Conservation (phyloP, 106 monocot genomes). For the Phalaenopsis equestris region DNA sequence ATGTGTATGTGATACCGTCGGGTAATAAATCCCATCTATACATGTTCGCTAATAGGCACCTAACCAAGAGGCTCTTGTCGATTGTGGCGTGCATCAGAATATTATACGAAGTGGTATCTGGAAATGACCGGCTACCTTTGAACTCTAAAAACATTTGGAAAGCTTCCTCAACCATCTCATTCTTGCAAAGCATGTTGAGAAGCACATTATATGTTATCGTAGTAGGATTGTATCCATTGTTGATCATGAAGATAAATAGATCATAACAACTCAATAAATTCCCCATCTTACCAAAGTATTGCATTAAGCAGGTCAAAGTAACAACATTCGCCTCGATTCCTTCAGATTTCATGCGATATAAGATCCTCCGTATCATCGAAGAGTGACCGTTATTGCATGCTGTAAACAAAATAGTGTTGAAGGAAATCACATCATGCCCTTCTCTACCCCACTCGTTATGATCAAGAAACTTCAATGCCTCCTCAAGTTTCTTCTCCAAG, state of each 20-base stretch:
- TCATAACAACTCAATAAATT: slow-evolving; percentile 9
- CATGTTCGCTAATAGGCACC: slow-evolving; percentile 29
- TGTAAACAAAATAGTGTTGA: slow-evolving; percentile 44
- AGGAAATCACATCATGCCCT: slow-evolving; percentile 39
- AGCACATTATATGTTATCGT: slow-evolving; percentile 35
- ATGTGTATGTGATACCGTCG: slow-evolving; percentile 36
- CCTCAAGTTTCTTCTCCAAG: slow-evolving; percentile 25
- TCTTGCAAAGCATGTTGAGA: slow-evolving; percentile 33
- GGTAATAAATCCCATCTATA: slow-evolving; percentile 20
- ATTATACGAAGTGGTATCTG: slow-evolving; percentile 51
- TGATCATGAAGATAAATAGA: slow-evolving; percentile 33
- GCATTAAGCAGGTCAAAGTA: slow-evolving; percentile 36
- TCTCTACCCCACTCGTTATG: slow-evolving; percentile 13
- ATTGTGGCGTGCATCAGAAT: slow-evolving; percentile 39
- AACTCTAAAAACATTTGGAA: slow-evolving; percentile 25
- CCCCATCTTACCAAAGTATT: slow-evolving; percentile 23
- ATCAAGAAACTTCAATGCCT: slow-evolving; percentile 32
- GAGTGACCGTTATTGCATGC: slow-evolving; percentile 41
- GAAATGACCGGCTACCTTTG: slow-evolving; percentile 14
- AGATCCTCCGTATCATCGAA: slow-evolving; percentile 25
- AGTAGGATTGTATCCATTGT: slow-evolving; percentile 21
- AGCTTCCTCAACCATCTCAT: slow-evolving; percentile 14
- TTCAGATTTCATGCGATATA: slow-evolving; percentile 25
- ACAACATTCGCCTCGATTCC: slow-evolving; percentile 25
- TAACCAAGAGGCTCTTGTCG: slow-evolving; percentile 6